Evolutionary conservation across 805 yeast genomes (phyloP).

Genomic region (Helenozyma rhizophorensis): DNA sequence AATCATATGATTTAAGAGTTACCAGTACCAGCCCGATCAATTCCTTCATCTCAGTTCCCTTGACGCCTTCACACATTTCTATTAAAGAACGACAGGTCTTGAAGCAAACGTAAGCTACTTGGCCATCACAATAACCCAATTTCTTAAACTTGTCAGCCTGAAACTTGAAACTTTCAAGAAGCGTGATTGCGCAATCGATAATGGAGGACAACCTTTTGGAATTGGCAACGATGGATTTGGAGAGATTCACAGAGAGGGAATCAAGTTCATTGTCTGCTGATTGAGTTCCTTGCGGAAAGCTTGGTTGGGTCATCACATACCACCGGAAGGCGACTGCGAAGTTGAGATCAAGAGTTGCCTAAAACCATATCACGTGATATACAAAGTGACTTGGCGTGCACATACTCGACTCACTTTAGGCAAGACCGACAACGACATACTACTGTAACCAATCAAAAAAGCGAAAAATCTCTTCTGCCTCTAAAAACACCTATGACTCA

Average conservation of each 20-base stretch:
- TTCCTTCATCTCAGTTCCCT: background rate
- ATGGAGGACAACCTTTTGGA: background rate
- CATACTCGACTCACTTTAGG: too few relatives aligned
- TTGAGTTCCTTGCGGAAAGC: too few relatives aligned
- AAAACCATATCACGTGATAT: background rate
- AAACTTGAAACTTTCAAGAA: constrained; percentile 32
- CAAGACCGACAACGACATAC: too few relatives aligned
- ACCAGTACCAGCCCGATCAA: too few relatives aligned
- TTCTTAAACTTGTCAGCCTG: constrained; percentile 25
- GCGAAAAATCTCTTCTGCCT: too few relatives aligned
- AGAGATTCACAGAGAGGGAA: background rate
- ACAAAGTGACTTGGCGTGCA: too few relatives aligned
- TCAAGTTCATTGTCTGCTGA: constrained; percentile 1
- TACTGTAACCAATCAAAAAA: too few relatives aligned
- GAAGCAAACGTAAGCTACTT: constrained; percentile 29
- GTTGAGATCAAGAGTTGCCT: background rate
- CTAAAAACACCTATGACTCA: too few relatives aligned
- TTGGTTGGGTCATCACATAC: too few relatives aligned
- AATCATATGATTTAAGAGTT: background rate
- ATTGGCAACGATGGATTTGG: background rate
- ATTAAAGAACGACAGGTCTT: constrained; percentile 2
- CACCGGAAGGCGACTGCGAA: background rate
- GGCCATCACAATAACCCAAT: constrained; percentile 35
- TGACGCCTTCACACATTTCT: background rate
- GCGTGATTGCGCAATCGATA: constrained; percentile 8